Conservation (phyloP, 2,329 filamentous ascomycete genomes). For the Colletotrichum lini region DNA sequence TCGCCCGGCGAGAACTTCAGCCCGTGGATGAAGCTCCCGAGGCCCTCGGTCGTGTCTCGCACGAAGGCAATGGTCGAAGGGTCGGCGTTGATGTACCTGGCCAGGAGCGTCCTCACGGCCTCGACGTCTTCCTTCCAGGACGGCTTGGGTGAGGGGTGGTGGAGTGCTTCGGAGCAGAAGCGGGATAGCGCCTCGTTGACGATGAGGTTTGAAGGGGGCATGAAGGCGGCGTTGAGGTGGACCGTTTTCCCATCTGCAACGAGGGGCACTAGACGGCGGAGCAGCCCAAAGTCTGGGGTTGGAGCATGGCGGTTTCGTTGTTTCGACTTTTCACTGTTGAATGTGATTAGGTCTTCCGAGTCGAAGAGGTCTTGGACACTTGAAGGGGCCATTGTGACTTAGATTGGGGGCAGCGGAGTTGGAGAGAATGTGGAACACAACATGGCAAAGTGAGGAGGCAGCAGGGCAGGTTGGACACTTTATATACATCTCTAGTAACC, state of each 20-base stretch:
- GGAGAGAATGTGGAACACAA: too few species aligned
- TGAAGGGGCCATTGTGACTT: conserved; percentile 19
- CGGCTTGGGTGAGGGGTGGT: conserved; percentile 45
- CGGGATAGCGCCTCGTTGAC: conserved; percentile 49
- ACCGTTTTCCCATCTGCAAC: conserved; percentile 40
- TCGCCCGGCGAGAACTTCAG: conserved; percentile 47
- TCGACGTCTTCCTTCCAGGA: conserved; percentile 24
- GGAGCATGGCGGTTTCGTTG: neutral
- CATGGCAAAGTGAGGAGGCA: neutral
- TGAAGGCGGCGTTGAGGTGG: conserved; percentile 51
- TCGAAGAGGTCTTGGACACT: conserved; percentile 19
- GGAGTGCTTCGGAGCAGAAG: conserved; percentile 47
- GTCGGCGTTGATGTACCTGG: conserved; percentile 49
- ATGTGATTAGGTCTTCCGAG: neutral
- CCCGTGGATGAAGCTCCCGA: conserved; percentile 48
- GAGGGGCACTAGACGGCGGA: conserved; percentile 45
- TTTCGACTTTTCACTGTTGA: neutral
- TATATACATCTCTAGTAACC: neutral
- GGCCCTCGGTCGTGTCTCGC: conserved; percentile 52
- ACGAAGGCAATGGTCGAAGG: conserved; percentile 48
- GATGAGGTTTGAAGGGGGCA: conserved; percentile 50
- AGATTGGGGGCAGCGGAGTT: neutral
- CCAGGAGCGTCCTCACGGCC: conserved; percentile 42
- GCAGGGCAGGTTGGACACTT: neutral
- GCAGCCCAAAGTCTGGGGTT: conserved; percentile 39